Percentiles rank a stretch among this genome's conserved stretches.
Evolutionary conservation across 169 alveolate genomes (phyloP).

Genomic region (Cryptosporidium bovis): DNA sequence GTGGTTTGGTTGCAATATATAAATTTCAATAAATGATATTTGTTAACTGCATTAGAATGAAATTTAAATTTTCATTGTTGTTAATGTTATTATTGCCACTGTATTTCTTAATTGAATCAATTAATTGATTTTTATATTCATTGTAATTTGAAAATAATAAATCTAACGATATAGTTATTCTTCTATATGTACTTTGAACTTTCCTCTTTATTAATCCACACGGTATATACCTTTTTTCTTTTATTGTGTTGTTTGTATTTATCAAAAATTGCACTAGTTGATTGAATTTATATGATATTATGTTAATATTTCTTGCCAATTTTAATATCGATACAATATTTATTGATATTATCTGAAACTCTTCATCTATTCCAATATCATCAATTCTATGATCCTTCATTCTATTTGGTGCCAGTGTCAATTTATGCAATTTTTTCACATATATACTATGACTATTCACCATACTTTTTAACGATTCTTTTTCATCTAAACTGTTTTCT

Average conservation of each 20-base stretch:
- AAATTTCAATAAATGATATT: background rate
- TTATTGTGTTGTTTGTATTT: slow-evolving; percentile 2
- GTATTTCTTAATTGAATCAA: slow-evolving; percentile 25
- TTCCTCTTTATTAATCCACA: slow-evolving; percentile 55
- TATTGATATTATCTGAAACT: slow-evolving; percentile 29
- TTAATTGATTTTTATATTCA: slow-evolving; percentile 20
- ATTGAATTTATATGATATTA: slow-evolving; percentile 8
- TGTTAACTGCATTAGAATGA: background rate
- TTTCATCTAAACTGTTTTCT: background rate
- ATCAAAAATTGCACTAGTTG: slow-evolving; percentile 13
- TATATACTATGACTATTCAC: slow-evolving; percentile 14
- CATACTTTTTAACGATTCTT: slow-evolving; percentile 16
- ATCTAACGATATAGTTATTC: slow-evolving; percentile 33
- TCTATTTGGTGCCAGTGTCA: slow-evolving; percentile 37
- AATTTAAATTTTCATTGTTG: slow-evolving; percentile 14
- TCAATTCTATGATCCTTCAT: background rate
- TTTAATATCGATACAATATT: slow-evolving; percentile 43
- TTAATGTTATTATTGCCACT: slow-evolving; percentile 5
- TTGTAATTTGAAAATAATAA: slow-evolving; percentile 16
- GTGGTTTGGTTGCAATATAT: slow-evolving; percentile 59
- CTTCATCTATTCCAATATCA: slow-evolving; percentile 10
- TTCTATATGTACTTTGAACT: slow-evolving; percentile 21
- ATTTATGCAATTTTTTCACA: slow-evolving; percentile 15
- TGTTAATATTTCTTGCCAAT: slow-evolving; percentile 15
- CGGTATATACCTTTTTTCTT: slow-evolving; percentile 19